Percentiles rank a stretch among this genome's conserved stretches.
phyloP scores from a whole-genome alignment of 495 filamentous ascomycete genomes.

The Penicillium nucicola region DNA sequence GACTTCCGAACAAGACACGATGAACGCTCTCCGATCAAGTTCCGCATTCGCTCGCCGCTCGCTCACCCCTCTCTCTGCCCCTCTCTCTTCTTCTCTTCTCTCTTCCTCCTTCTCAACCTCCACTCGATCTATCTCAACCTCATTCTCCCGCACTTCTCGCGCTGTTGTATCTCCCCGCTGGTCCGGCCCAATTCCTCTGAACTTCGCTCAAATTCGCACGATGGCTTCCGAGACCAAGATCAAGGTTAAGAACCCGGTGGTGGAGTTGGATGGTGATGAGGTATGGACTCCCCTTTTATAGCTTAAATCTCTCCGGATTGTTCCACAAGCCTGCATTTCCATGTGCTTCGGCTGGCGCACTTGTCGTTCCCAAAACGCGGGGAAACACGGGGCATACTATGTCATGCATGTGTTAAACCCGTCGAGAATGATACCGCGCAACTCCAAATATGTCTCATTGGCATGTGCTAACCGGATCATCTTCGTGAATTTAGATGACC shows the following conservation, averaged over 20 bases:
- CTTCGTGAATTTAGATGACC: conserved; percentile 65
- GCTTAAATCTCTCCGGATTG: conserved; percentile 11
- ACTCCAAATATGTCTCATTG: background rate
- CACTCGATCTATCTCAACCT: conserved; percentile 25
- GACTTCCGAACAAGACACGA: conserved; percentile 23
- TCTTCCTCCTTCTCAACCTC: conserved; percentile 20
- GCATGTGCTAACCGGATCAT: conserved; percentile 23
- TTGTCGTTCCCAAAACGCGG: conserved; percentile 34
- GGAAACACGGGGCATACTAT: conserved; percentile 29
- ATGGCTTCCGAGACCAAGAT: conserved; percentile 67
- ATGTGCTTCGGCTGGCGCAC: conserved; percentile 18
- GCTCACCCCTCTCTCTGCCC: conserved; percentile 31
- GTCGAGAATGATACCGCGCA: background rate
- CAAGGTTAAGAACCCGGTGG: conserved; percentile 95
- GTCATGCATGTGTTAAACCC: conserved; percentile 12
- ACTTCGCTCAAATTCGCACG: conserved; percentile 38
- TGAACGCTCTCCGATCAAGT: conserved; percentile 41
- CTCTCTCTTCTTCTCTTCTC: conserved; percentile 33
- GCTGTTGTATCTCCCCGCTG: conserved; percentile 32
- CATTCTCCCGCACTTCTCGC: conserved; percentile 24
- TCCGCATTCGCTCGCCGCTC: conserved; percentile 43
- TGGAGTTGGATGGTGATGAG: conserved; percentile 97
- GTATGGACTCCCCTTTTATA: conserved; percentile 36
- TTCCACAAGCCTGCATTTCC: conserved; percentile 25
- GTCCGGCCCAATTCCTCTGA: conserved; percentile 30